Conservation (phyloP, 148 eudicot genomes). For the Fagopyrum esculentum region DNA sequence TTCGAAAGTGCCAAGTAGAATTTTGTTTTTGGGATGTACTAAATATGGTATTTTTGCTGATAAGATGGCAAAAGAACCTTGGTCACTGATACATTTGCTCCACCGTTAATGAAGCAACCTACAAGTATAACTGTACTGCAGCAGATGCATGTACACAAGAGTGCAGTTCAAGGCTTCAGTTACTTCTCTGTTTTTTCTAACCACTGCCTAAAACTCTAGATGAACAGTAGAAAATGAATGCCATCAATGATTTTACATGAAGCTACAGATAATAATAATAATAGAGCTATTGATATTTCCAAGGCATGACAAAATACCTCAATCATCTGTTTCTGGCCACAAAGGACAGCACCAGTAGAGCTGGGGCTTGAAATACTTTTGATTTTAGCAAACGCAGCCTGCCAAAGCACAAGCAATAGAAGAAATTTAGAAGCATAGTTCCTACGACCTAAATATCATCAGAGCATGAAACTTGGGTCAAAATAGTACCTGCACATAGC, state of each 20-base stretch:
- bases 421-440: not conserved
- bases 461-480: not conserved
- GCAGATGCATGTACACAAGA: not conserved
- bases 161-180: not conserved
- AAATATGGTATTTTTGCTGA: too few relatives aligned
- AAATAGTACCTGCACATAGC: constrained; percentile 73
- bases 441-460: not conserved
- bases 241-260: not conserved
- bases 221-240: not conserved
- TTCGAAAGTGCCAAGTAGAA: too few relatives aligned
- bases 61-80: too few relatives aligned
- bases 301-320: constrained; percentile 44
- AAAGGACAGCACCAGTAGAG: constrained; percentile 73
- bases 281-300: not conserved
- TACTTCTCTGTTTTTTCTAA: not conserved
- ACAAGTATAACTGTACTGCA: not conserved
- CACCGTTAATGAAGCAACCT: not conserved
- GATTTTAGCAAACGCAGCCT: constrained; percentile 84
- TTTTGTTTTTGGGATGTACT: too few relatives aligned
- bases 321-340: constrained; percentile 89
- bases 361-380: constrained; percentile 50
- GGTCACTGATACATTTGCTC: too few relatives aligned
- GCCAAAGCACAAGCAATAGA: constrained; percentile 16
- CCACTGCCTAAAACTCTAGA: not conserved
- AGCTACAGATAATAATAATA: not conserved